Percentiles rank a stretch among this genome's conserved stretches.
Evolutionary conservation across 495 filamentous ascomycete genomes (phyloP).

Genomic region (Rusavskia elegans): DNA sequence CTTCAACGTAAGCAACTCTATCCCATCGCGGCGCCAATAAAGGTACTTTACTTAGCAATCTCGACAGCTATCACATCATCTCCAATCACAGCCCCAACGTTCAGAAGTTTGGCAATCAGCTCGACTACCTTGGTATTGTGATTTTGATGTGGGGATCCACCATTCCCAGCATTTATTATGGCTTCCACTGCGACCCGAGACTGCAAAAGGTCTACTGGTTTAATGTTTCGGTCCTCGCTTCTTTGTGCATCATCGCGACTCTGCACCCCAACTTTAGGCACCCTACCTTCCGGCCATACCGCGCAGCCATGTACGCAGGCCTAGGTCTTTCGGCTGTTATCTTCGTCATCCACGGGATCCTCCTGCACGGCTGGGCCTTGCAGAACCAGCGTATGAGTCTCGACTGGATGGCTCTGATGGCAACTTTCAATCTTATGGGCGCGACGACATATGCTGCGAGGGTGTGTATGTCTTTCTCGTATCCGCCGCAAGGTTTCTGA

Average conservation of each 20-base stretch:
- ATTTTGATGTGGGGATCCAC: constrained; percentile 37
- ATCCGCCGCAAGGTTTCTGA: not conserved
- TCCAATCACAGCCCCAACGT: constrained; percentile 28
- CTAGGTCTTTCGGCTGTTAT: constrained; percentile 27
- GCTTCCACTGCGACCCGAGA: constrained; percentile 24
- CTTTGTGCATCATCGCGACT: constrained; percentile 7
- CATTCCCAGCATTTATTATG: constrained; percentile 35
- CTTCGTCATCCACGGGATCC: constrained; percentile 26
- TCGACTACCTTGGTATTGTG: constrained; percentile 37
- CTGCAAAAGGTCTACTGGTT: constrained; percentile 24
- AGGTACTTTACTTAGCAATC: constrained; percentile 1
- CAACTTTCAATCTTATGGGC: constrained; percentile 24
- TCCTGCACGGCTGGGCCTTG: constrained; percentile 20
- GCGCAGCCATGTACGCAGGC: constrained; percentile 24
- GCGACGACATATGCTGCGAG: constrained; percentile 26
- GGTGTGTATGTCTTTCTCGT: constrained; percentile 14
- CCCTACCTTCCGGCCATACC: constrained; percentile 11
- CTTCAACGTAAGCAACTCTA: constrained; percentile 19
- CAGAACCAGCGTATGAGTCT: constrained; percentile 28
- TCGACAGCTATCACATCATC: constrained; percentile 28
- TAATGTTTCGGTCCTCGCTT: constrained; percentile 14
- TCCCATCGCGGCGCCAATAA: not conserved
- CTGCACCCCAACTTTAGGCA: constrained; percentile 8
- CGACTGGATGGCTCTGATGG: constrained; percentile 23
- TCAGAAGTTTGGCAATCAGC: constrained; percentile 23